These are phyloP conservation scores for Emmonsiellopsis sp. DNA, from an alignment of 2,329 filamentous ascomycete species.

Conservation along the genomic window DNA sequence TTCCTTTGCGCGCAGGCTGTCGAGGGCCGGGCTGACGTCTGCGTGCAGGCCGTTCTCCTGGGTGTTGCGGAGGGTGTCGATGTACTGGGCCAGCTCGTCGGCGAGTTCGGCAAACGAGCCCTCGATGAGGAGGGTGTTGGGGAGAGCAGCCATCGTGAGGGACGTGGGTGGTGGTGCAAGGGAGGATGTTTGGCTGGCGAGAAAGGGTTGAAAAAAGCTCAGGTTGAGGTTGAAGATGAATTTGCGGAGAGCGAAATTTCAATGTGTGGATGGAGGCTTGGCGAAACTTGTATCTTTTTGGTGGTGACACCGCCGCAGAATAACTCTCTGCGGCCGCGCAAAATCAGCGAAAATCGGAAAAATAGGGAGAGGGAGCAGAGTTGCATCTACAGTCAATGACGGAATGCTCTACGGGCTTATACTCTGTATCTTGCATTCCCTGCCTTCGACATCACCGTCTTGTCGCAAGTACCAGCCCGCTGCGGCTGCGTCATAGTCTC, in stretches of 20 bases:
- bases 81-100: slow-evolving; percentile 88
- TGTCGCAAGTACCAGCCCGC: no score
- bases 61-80: slow-evolving; percentile 69
- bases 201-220: background rate
- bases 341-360: background rate
- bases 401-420: no score
- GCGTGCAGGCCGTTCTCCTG: slow-evolving; percentile 46
- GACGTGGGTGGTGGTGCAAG: background rate
- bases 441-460: no score
- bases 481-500: background rate
- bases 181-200: background rate
- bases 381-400: no score
- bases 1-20: slow-evolving; percentile 44
- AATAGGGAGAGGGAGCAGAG: no score
- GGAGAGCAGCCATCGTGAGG: slow-evolving; percentile 46
- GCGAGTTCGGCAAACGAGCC: slow-evolving; percentile 87
- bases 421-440: no score
- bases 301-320: background rate
- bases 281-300: slow-evolving; percentile 3
- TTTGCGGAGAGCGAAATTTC: slow-evolving; percentile 6
- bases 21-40: slow-evolving; percentile 62
- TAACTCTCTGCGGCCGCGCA: background rate
- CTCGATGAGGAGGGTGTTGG: slow-evolving; percentile 65
- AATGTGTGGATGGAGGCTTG: slow-evolving; percentile 9
- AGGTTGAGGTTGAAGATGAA: background rate